Evolutionary conservation across 768 basidiomycete genomes (phyloP), one percentile per base, ranked within the genome.

Genomic region (Thelephora ganbajun): DNA sequence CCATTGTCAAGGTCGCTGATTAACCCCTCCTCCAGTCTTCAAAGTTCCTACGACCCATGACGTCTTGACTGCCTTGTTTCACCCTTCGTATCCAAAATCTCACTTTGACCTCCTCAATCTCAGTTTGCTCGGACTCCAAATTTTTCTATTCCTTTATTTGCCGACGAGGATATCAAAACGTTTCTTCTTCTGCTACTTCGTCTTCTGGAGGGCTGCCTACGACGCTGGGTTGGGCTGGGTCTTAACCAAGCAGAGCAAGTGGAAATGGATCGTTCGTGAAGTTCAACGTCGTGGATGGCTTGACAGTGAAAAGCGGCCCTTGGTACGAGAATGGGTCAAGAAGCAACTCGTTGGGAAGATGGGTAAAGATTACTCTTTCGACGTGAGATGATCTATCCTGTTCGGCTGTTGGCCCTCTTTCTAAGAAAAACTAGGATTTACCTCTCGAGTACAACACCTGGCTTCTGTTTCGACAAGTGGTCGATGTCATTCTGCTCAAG

Each of bases 401-500:
- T 14, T 20, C 41, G 43, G 33, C 48, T 37, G 46, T 43, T 44
- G 42, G 36, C 46, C 46, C 42, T 35, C 49, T 16, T 48, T 22
- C 5, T 35, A 42, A 44, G 45, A 46, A n/a, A 46, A 48, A 14
- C 46, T 51, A 92, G 89, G 79, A 85, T 45, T 73, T 94, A 13
- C 93, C 93, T 0, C 60, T 90, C 35, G 93, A 97, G 62, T 97
- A 94, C 65, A 98, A 97, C 57, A 77, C 88, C 0, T 99, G 94
- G 96, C 71, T 99, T 26, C 72, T 97, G 50, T 99, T 97, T 64
- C 80, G 94, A 44, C 91, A 96, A 62, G 68, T 79, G n/a, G 94
- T 98, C 18, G 94, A 98, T 63, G 77, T 96, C 22, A 97, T 98
- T 57, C 73, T 99, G 36, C 74, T 98, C 59, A 98, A 98, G 91